A percentile compares a stretch with the other conserved stretches of the same genome.
phyloP scores from a whole-genome alignment of 163 green algal genomes.

The Scenedesmus sp. region DNA sequence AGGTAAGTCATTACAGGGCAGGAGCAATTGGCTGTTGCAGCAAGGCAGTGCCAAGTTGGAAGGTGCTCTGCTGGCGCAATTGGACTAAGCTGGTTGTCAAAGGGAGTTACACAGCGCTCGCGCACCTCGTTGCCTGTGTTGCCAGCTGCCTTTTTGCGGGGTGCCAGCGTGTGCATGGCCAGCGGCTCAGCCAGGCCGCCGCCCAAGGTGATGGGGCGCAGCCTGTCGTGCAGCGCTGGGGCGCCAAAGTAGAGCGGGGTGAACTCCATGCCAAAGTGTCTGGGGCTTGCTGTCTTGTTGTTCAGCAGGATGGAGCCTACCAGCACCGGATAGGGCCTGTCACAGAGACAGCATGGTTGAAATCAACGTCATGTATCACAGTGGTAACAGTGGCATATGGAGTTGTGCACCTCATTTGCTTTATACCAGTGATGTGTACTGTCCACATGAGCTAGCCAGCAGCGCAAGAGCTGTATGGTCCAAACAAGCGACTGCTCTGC shows the following conservation, averaged over 20 bases:
- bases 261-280: neutral
- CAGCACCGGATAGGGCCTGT: neutral
- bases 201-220: neutral
- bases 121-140: neutral
- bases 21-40: neutral
- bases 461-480: too few relatives aligned
- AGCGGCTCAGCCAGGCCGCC: slow-evolving; percentile 1
- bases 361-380: neutral
- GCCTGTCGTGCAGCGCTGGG: neutral
- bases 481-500: neutral
- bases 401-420: too few relatives aligned
- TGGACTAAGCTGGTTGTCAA: neutral
- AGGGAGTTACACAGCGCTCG: too few relatives aligned
- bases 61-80: too few relatives aligned
- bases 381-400: neutral
- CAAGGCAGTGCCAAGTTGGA: too few relatives aligned
- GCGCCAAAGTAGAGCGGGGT: neutral
- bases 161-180: neutral
- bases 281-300: slow-evolving; percentile 1
- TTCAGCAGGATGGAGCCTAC: neutral
- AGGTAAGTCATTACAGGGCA: neutral
- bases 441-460: too few relatives aligned
- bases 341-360: neutral
- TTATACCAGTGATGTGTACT: too few relatives aligned
- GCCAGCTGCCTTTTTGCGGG: neutral